Conservation (phyloP, 2,329 filamentous ascomycete genomes). For the Thielaviopsis musarum region DNA sequence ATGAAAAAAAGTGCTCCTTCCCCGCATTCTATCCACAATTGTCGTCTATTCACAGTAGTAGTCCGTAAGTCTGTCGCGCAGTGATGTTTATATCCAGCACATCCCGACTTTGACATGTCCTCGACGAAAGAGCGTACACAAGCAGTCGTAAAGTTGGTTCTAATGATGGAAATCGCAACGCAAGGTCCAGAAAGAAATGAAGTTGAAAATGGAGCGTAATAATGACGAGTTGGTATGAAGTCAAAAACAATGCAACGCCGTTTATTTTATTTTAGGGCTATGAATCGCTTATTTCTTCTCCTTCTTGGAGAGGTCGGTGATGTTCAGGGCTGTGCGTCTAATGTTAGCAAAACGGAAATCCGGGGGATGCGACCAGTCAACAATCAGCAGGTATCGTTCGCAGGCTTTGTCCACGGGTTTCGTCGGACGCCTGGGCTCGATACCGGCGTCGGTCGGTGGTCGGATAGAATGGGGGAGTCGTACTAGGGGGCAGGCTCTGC, state of each 20-base stretch:
- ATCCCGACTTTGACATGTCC: no score
- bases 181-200: neutral
- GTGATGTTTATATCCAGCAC: no score
- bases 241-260: conserved; percentile 12
- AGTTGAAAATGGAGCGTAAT: neutral
- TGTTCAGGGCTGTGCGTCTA: conserved; percentile 27
- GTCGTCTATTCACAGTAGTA: no score
- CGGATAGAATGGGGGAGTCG: conserved; percentile 22
- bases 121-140: neutral
- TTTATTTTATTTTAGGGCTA: conserved; percentile 13
- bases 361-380: neutral
- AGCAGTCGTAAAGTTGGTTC: neutral
- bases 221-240: neutral
- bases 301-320: conserved; percentile 42
- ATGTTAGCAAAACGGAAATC: conserved; percentile 4
- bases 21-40: no score
- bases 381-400: neutral
- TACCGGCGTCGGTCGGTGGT: neutral
- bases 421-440: neutral
- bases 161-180: neutral
- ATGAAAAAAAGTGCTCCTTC: no score
- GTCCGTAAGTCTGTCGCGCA: no score
- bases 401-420: neutral
- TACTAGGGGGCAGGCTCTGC: conserved; percentile 96
- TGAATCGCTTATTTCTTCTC: conserved; percentile 15